Evolutionary conservation across 1,284 basidiomycete genomes (phyloP).

Genomic region (Leucoagaricus sp.): DNA sequence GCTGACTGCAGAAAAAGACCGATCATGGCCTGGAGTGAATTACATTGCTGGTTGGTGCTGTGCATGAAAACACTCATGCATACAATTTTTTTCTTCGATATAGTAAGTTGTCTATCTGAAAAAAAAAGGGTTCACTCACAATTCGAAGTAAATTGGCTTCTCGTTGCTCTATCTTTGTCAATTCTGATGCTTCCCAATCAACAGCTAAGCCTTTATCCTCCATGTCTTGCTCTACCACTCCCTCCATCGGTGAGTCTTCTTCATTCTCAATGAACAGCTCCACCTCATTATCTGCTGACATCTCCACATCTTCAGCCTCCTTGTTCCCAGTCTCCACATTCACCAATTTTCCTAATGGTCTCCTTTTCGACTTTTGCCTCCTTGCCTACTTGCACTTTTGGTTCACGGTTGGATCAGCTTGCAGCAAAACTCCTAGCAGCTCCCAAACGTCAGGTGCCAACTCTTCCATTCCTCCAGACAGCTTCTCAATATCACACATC

Average conservation of each 20-base stretch:
- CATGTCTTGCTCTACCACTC: too few species aligned
- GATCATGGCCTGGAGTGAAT: slow-evolving; percentile 23
- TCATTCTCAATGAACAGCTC: too few species aligned
- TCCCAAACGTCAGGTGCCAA: background rate
- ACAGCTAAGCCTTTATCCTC: too few species aligned
- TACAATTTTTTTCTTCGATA: slow-evolving; percentile 27
- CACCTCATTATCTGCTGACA: background rate
- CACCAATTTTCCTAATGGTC: background rate
- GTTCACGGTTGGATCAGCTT: background rate
- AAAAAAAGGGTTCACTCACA: background rate
- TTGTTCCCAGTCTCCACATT: background rate
- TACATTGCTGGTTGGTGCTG: slow-evolving; percentile 27
- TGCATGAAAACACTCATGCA: slow-evolving; percentile 31
- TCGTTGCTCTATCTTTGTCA: background rate
- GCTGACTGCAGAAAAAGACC: background rate
- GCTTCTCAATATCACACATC: background rate
- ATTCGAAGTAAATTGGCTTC: background rate
- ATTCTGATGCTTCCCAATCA: too few species aligned
- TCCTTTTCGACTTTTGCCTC: background rate
- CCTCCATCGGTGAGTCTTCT: too few species aligned
- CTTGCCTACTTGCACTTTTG: background rate
- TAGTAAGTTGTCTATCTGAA: background rate
- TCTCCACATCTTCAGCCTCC: background rate
- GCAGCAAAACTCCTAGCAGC: background rate
- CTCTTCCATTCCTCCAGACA: background rate